Percentiles rank a stretch among this genome's conserved stretches.
phyloP scores from a whole-genome alignment of 2,329 filamentous ascomycete species.

The Neofusicoccum laricinum region DNA sequence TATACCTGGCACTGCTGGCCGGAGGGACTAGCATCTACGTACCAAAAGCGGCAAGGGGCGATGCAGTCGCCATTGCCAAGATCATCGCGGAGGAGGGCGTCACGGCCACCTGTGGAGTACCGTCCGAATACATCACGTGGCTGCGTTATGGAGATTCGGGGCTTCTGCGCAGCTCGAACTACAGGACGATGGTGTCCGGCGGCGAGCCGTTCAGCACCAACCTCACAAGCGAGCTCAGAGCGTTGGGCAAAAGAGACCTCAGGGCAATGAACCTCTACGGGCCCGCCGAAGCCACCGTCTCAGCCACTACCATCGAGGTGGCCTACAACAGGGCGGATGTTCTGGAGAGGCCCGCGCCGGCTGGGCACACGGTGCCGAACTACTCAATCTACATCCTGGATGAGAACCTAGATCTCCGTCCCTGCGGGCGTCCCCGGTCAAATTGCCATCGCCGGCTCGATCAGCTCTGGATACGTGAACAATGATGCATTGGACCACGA shows the following conservation, averaged over 20 bases:
- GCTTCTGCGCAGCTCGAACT: background rate
- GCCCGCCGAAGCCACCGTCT: background rate
- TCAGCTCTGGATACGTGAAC: constrained; percentile 74
- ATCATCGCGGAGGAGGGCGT: background rate
- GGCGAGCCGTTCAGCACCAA: background rate
- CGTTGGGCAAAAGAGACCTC: background rate
- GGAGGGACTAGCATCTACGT: background rate
- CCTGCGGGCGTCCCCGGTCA: constrained; percentile 52
- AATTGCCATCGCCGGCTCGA: constrained; percentile 66
- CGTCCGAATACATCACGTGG: background rate
- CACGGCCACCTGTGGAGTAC: background rate
- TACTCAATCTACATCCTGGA: constrained; percentile 18
- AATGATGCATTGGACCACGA: constrained; percentile 32
- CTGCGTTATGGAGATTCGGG: background rate
- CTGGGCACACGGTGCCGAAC: background rate
- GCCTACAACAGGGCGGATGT: background rate
- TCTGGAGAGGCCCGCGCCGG: background rate
- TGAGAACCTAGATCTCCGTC: constrained; percentile 7
- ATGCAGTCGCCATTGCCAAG: background rate
- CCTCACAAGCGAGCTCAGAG: no score
- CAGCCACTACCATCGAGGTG: background rate
- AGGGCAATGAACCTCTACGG: background rate
- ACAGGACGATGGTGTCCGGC: background rate
- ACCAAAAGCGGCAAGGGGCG: background rate
- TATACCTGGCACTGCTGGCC: background rate